Conservation (phyloP, 2,329 filamentous ascomycete genomes). For the Saccharata proteae region DNA sequence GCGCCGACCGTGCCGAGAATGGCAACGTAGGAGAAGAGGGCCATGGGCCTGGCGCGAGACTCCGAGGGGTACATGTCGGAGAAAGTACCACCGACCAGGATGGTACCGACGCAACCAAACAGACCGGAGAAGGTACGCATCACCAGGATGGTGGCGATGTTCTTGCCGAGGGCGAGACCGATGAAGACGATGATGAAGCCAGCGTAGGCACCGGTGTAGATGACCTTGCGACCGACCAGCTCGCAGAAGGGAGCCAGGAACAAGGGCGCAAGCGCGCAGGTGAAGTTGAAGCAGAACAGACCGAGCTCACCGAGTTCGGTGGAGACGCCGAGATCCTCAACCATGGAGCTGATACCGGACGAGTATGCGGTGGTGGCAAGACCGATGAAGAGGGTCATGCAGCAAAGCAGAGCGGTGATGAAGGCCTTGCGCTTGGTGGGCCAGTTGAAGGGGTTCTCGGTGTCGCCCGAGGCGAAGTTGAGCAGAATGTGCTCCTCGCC, state of each 20-base stretch:
- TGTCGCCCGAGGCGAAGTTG: conserved; percentile 34
- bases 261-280: conserved; percentile 36
- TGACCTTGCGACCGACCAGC: conserved; percentile 34
- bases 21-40: conserved; percentile 37
- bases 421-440: conserved; percentile 31
- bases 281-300: conserved; percentile 39
- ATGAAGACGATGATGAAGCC: conserved; percentile 38
- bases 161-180: conserved; percentile 34
- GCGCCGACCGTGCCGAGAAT: conserved; percentile 41
- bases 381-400: conserved; percentile 44
- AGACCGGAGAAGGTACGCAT: conserved; percentile 36
- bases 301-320: conserved; percentile 35
- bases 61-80: conserved; percentile 37
- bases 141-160: conserved; percentile 37
- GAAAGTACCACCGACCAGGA: conserved; percentile 39
- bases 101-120: conserved; percentile 39
- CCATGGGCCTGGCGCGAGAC: conserved; percentile 35
- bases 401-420: conserved; percentile 35
- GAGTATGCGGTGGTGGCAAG: conserved; percentile 43
- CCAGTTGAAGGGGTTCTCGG: conserved; percentile 43
- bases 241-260: conserved; percentile 40
- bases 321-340: conserved; percentile 30
- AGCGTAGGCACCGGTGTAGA: conserved; percentile 35
- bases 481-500: conserved; percentile 35
- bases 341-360: conserved; percentile 37